Conservation (phyloP, 257 asterid species). For the Lavandula angustifolia region DNA sequence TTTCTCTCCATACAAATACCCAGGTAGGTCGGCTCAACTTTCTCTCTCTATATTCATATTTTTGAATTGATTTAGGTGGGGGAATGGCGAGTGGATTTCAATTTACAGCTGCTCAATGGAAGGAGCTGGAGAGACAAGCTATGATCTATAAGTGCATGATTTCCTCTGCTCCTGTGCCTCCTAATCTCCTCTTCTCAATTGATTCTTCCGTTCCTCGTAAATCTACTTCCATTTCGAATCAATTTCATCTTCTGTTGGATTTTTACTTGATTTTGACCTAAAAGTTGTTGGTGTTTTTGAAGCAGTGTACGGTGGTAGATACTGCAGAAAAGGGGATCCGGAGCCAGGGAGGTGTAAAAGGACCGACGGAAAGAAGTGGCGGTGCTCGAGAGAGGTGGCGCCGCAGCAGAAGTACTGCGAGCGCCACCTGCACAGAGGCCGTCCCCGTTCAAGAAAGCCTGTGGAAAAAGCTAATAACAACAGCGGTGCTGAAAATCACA, state of each 20-base stretch:
- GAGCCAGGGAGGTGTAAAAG: conserved; percentile 89
- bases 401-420: conserved; percentile 80
- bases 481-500: conserved; percentile 23
- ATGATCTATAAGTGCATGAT: conserved; percentile 70
- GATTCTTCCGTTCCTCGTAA: conserved; percentile 41
- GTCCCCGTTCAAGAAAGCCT: conserved; percentile 99
- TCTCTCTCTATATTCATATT: background rate
- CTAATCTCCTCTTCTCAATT: conserved; percentile 60
- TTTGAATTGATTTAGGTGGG: background rate
- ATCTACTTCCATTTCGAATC: too few relatives aligned
- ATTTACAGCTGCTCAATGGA: conserved; percentile 69
- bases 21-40: conserved; percentile 47
- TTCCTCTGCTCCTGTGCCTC: conserved; percentile 66
- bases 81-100: conserved; percentile 53
- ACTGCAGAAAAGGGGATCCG: conserved; percentile 49
- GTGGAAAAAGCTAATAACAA: conserved; percentile 58
- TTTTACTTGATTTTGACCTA: background rate
- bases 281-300: conserved; percentile 3
- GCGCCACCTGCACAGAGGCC: conserved; percentile 81
- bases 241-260: too few relatives aligned
- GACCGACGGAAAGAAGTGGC: conserved; percentile 91
- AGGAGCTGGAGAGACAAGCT: conserved; percentile 79
- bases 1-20: conserved; percentile 42
- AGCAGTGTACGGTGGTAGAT: conserved; percentile 37
- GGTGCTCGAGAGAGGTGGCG: conserved; percentile 79